Conservation (phyloP, 208 protist genomes). For the Angomonas ambiguus region DNA sequence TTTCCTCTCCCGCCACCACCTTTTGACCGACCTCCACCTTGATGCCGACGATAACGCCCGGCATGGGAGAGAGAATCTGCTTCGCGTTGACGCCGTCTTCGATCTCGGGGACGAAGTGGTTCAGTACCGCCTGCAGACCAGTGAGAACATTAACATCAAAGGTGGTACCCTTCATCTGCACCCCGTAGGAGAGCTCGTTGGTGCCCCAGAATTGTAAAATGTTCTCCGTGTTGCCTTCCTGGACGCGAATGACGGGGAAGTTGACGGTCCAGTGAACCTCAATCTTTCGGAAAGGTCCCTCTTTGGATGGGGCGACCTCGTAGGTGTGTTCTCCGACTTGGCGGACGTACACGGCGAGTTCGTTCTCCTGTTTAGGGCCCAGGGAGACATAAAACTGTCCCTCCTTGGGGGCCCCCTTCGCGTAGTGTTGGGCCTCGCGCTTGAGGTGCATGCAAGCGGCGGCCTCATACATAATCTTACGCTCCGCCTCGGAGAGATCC, state of each 20-base stretch:
- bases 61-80: conserved; percentile 86
- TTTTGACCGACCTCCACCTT: conserved; percentile 63
- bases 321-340: conserved; percentile 19
- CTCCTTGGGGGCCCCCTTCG: conserved; percentile 6
- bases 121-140: conserved; percentile 25
- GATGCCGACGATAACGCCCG: conserved; percentile 89
- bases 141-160: conserved; percentile 36
- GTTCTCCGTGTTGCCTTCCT: conserved; percentile 22
- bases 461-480: conserved; percentile 17
- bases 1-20: conserved; percentile 77
- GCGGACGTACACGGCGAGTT: conserved; percentile 23
- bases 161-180: conserved; percentile 34
- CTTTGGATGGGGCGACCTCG: conserved; percentile 18
- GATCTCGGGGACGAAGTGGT: conserved; percentile 25
- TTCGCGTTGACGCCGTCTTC: conserved; percentile 22
- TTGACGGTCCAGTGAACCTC: conserved; percentile 25
- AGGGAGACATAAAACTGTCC: conserved; percentile 21
- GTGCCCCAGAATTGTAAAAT: conserved; percentile 36
- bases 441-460: conserved; percentile 21
- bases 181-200: conserved; percentile 35
- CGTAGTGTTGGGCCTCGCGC: conserved; percentile 18
- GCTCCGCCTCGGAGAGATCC: conserved; percentile 19
- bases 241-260: conserved; percentile 30
- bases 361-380: conserved; percentile 20
- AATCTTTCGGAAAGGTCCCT: conserved; percentile 20